Percentiles rank a stretch among this genome's conserved stretches.
phyloP scores from a whole-genome alignment of 768 basidiomycete species.

The Collybiopsis confluens region DNA sequence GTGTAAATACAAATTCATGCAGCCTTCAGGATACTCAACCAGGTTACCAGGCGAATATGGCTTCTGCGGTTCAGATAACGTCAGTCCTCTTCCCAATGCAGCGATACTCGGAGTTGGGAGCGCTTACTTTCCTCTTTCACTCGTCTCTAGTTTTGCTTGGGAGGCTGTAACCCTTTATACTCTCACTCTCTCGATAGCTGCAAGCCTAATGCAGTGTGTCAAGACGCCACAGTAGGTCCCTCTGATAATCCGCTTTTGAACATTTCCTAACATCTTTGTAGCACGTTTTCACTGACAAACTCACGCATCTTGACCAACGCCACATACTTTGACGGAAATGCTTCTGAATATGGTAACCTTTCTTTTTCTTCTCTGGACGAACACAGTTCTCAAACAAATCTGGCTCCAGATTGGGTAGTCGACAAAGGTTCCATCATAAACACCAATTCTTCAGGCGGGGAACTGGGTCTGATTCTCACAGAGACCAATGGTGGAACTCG shows the following conservation, averaged over 20 bases:
- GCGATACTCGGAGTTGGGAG: no score
- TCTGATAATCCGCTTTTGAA: not conserved
- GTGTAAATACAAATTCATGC: no score
- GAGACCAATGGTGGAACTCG: slow-evolving; percentile 72
- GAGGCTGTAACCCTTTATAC: slow-evolving; percentile 79
- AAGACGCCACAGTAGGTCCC: slow-evolving; percentile 48
- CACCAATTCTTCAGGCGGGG: slow-evolving; percentile 57
- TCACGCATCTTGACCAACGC: slow-evolving; percentile 64
- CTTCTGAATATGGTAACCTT: slow-evolving; percentile 56
- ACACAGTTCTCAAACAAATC: not conserved
- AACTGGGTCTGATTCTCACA: slow-evolving; percentile 65
- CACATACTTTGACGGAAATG: slow-evolving; percentile 71
- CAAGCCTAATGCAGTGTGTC: slow-evolving; percentile 67
- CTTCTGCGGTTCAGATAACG: slow-evolving; percentile 44
- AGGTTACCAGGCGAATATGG: slow-evolving; percentile 43
- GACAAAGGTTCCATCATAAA: slow-evolving; percentile 65
- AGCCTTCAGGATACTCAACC: no score
- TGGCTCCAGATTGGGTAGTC: slow-evolving; percentile 59
- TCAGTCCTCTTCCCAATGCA: slow-evolving; percentile 24
- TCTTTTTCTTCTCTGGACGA: not conserved
- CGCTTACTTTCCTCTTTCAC: slow-evolving; percentile 2
- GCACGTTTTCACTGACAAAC: slow-evolving; percentile 61
- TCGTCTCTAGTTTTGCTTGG: slow-evolving; percentile 62
- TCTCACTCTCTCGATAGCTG: slow-evolving; percentile 67
- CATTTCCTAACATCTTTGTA: slow-evolving; percentile 19